Base-by-base conservation (phyloP, 2,329 filamentous ascomycete species). In the Acephala macrosclerotiorum region DNA sequence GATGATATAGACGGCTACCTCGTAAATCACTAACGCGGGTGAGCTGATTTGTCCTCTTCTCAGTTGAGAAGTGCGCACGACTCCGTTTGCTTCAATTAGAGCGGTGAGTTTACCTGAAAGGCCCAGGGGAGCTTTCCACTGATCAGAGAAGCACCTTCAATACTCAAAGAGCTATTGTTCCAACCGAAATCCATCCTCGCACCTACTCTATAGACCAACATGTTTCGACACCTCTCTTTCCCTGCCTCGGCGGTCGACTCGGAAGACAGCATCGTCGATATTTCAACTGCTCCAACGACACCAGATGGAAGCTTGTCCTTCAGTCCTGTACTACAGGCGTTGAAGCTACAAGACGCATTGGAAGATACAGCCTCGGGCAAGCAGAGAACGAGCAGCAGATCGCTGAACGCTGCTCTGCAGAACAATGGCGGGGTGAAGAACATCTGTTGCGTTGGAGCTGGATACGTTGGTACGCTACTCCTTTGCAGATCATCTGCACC, bases 381-480 rank as follows among this genome's bases (percentile, higher is more conserved):
- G 16, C 12, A 35, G 18, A 65, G 45, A 45, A 61, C 25, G 8
- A 61, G 56, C 16, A 66, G 51, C 16, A 47, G 58, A 35, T 65
- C 64, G 22, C 26, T 65, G 14, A 60, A 60, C 25, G 63, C 61
- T 8, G 58, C 40, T 18, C 22, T 68, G 14, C 33, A 57, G 7
- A 51, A 22, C 45, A 40, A 29, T 7, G 25, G 5, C 20, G 47
- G 22, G 9, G 77, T 90, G 45, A 80, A 80, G 73, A 89, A 86
- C 74, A 88, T 93, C 60, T 92, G 90, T 78, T 92, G 89, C 75
- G 87, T 93, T 68, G 91, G 91, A 58, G 91, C 91, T 71, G 91
- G 91, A 71, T 93, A 93, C 76, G 89, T 93, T 69, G 90, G 89
- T 92, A 82, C 73, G 88, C 82, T 6, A 2, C 26, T 33, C n/a